Evolutionary conservation across 2,329 filamentous ascomycete species (phyloP).

Genomic region (Fusarium miscanthi): DNA sequence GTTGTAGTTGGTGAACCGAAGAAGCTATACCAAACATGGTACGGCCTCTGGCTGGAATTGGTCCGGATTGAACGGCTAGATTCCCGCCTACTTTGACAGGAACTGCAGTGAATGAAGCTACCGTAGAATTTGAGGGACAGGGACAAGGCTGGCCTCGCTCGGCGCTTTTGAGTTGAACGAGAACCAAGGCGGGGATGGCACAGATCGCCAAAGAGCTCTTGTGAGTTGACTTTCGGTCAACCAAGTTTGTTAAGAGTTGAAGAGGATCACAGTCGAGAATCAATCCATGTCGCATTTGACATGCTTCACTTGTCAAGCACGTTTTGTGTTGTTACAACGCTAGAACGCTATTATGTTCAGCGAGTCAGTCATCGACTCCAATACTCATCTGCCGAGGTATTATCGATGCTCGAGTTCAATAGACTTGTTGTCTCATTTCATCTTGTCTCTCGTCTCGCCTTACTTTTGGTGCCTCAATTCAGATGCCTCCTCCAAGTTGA

Average conservation of each 20-base stretch:
- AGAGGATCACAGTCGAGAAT: not conserved
- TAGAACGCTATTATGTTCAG: not conserved
- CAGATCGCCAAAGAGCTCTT: constrained; percentile 11
- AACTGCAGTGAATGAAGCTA: not conserved
- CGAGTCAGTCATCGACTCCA: not conserved
- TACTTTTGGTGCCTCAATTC: not conserved
- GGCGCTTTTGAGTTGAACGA: not conserved
- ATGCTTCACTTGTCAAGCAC: not conserved
- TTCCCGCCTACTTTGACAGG: constrained; percentile 40
- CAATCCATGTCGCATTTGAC: not conserved
- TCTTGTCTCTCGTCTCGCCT: constrained; percentile 5
- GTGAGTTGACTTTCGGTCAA: not conserved
- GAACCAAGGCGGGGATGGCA: constrained; percentile 12
- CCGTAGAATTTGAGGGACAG: not conserved
- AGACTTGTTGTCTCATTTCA: not conserved
- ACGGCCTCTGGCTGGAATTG: constrained; percentile 20
- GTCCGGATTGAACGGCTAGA: constrained; percentile 38
- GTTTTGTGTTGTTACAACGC: not conserved
- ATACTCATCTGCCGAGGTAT: not conserved
- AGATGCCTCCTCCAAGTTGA: not conserved
- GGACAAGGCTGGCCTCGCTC: not conserved
- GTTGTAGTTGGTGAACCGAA: constrained; percentile 26
- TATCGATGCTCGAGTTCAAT: not conserved
- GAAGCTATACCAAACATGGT: constrained; percentile 38
- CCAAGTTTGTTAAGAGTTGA: not conserved